Evolutionary conservation across 371 early-diverging fungal genomes (phyloP), one percentile per base, ranked within the genome.

Genomic region (Dinochytrium kinnereticum): DNA sequence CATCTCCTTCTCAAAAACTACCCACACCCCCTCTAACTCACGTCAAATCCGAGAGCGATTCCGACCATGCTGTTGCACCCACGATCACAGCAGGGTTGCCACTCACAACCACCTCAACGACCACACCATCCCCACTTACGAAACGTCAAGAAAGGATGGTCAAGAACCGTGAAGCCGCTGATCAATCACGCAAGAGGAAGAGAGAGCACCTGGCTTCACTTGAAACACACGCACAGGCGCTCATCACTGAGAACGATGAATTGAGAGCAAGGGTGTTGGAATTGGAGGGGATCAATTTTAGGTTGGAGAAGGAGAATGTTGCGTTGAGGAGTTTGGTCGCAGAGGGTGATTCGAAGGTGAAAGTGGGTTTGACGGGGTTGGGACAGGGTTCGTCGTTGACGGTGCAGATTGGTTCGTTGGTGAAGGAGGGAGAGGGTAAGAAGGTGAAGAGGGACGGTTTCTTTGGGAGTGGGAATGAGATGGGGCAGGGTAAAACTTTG

Each of bases 91-190:
- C 55, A 21, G 5, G n/a, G 24, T 5, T 5, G 5, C 55, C 61
- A 10, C 31, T 64, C 3, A 34, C 17, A 7, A 0, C 65, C 26
- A 26, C 72, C 21, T 10, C 65, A 57, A 3, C 59, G 13, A 30
- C 53, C 1, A 39, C 68, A 33, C 70, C 55, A 13, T 38, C 49
- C 39, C 2, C 84, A 0, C 64, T 84, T 0, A 80, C 85, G 39
- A 96, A 95, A 79, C 86, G 92, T 33, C 93, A 95, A 78, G 94
- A 94, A 76, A 86, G 96, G n/a, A 78, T 95, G 68, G 93, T 95
- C 70, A 94, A 94, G 84, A 96, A 96, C 77, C 88, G 96, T 26
- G 95, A 94, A 0, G 94, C 95, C 0, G 96, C 96, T 1, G 82
- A 94, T 44, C 80, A 92, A 59, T 94, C 94, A 7, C 90, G 96